Conservation (phyloP, 257 asterid genomes). For the Solanum megistacrolobum region DNA sequence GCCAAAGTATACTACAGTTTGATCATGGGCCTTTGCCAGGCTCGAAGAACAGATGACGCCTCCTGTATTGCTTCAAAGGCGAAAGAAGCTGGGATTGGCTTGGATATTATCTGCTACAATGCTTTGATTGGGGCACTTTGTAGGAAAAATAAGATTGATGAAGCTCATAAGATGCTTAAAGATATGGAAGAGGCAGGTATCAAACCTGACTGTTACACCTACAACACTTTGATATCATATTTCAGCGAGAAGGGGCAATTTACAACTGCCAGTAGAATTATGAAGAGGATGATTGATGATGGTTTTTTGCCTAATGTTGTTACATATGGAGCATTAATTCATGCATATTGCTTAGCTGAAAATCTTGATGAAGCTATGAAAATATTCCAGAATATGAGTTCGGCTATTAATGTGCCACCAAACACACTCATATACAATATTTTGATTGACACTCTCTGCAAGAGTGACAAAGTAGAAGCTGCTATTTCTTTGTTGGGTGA, state of each 20-base stretch:
- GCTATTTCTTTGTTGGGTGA: slow-evolving; percentile 57
- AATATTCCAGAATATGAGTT: slow-evolving; percentile 40
- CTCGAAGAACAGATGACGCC: slow-evolving; percentile 73
- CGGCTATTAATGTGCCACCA: slow-evolving; percentile 36
- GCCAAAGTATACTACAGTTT: slow-evolving; percentile 54
- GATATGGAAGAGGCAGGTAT: slow-evolving; percentile 50
- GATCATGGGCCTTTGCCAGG: slow-evolving; percentile 59
- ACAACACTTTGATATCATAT: slow-evolving; percentile 64
- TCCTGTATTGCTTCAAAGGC: slow-evolving; percentile 26
- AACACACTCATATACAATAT: slow-evolving; percentile 61
- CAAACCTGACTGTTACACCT: slow-evolving; percentile 64
- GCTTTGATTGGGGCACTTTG: slow-evolving; percentile 68
- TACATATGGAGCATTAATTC: slow-evolving; percentile 73
- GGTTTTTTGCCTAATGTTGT: slow-evolving; percentile 54
- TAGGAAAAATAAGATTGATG: slow-evolving; percentile 45
- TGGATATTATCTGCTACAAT: slow-evolving; percentile 56
- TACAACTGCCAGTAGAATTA: slow-evolving; percentile 23
- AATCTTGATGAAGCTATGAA: slow-evolving; percentile 50
- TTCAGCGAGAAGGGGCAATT: slow-evolving; percentile 55
- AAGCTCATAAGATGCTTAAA: slow-evolving; percentile 43
- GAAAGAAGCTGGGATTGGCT: slow-evolving; percentile 58
- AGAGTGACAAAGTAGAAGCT: slow-evolving; percentile 44
- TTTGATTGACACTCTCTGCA: slow-evolving; percentile 59
- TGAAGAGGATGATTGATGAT: slow-evolving; percentile 43
- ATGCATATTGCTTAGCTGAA: slow-evolving; percentile 44